Evolutionary conservation across 805 yeast genomes (phyloP).

Genomic region (Saturnispora dispora): DNA sequence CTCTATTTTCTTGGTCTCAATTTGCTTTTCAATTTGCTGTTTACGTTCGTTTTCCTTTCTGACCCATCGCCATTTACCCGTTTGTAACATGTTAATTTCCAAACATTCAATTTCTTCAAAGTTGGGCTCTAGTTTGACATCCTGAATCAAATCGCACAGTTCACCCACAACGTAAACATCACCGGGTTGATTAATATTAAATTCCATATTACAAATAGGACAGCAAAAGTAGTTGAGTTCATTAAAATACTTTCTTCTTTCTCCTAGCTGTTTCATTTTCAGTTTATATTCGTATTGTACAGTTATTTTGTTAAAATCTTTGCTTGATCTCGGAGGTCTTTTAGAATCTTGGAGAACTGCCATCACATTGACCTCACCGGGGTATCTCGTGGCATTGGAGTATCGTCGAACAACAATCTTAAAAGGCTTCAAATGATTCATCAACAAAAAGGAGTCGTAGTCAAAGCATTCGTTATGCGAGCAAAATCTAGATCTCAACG

Average conservation of each 20-base stretch:
- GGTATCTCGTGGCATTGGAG: conserved; percentile 9
- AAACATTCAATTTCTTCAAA: conserved; percentile 16
- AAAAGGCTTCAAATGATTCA: conserved; percentile 24
- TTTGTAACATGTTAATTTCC: conserved; percentile 18
- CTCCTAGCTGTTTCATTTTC: conserved; percentile 14
- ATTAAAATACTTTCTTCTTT: conserved; percentile 17
- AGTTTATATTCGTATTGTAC: conserved; percentile 19
- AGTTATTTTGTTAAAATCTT: conserved; percentile 19
- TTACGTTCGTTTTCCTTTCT: conserved; percentile 8
- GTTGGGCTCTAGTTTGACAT: conserved; percentile 12
- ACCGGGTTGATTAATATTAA: conserved; percentile 24
- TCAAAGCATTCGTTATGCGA: conserved; percentile 31
- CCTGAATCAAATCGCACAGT: conserved; percentile 20
- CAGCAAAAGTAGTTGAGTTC: conserved; percentile 25
- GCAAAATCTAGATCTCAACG: conserved; percentile 26
- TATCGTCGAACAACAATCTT: conserved; percentile 17
- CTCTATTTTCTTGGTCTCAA: conserved; percentile 11
- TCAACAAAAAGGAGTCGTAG: conserved; percentile 22
- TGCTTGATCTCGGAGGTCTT: conserved; percentile 15
- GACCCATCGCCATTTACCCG: conserved; percentile 21
- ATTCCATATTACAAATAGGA: conserved; percentile 29
- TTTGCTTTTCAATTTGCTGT: neutral
- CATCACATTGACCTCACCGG: conserved; percentile 16
- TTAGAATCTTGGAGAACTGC: conserved; percentile 22
- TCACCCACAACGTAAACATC: conserved; percentile 28